Evolutionary conservation across 2,329 filamentous ascomycete genomes (phyloP).

Genomic region (Neonectria coccinea): DNA sequence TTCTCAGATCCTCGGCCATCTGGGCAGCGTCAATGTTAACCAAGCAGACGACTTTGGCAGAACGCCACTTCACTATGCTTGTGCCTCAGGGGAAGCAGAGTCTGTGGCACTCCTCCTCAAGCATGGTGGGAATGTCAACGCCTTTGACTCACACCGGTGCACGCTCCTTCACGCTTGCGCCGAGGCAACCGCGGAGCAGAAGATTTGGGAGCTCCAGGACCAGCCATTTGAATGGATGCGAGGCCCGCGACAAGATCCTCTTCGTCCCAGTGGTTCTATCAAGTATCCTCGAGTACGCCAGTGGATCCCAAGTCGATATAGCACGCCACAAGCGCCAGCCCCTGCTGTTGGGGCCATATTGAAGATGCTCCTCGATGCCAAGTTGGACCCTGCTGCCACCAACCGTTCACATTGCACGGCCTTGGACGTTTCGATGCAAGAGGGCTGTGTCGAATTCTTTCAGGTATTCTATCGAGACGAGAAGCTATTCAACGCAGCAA

Average conservation of each 20-base stretch:
- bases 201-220: conserved; percentile 23
- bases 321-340: background rate
- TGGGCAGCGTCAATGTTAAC: conserved; percentile 16
- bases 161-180: conserved; percentile 39
- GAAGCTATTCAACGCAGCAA: conserved; percentile 16
- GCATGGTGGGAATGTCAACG: conserved; percentile 19
- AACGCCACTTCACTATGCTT: conserved; percentile 39
- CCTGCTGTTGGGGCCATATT: conserved; percentile 20
- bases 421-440: conserved; percentile 31
- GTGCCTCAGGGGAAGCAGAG: conserved; percentile 35
- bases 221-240: background rate
- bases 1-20: conserved; percentile 24
- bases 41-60: conserved; percentile 30
- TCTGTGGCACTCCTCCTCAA: conserved; percentile 31
- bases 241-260: conserved; percentile 6
- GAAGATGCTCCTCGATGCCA: conserved; percentile 26
- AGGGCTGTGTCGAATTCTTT: conserved; percentile 22
- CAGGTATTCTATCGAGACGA: conserved; percentile 28
- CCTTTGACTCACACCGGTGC: background rate
- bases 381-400: background rate
- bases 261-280: conserved; percentile 16
- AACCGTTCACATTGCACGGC: conserved; percentile 18
- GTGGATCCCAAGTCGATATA: conserved; percentile 2
- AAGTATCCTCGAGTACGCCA: too few species aligned
- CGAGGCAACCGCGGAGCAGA: conserved; percentile 21